phyloP scores from a whole-genome alignment of 129 eudicot species.

The Glebionis coronaria region DNA sequence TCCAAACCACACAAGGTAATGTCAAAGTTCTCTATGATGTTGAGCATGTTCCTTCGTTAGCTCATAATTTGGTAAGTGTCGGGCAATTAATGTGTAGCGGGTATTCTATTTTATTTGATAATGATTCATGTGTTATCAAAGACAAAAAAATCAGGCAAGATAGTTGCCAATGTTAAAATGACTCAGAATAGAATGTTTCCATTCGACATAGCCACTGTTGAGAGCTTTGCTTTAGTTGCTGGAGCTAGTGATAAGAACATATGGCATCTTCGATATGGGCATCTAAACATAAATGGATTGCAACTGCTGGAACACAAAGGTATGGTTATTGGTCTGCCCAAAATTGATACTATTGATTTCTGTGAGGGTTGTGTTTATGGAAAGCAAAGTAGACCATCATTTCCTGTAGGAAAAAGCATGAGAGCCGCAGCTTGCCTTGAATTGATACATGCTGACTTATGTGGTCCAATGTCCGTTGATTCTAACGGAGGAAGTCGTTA shows the following conservation, averaged over 20 bases:
- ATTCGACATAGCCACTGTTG: neutral
- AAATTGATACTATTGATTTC: slow-evolving; percentile 5
- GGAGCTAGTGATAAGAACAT: neutral
- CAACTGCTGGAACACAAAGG: neutral
- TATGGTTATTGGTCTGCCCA: slow-evolving; percentile 13
- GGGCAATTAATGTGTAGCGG: slow-evolving; percentile 6
- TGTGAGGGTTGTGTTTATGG: slow-evolving; percentile 37
- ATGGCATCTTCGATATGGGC: slow-evolving; percentile 17
- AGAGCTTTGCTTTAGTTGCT: neutral
- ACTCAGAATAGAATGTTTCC: slow-evolving; percentile 11
- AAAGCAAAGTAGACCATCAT: slow-evolving; percentile 17
- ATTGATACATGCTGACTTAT: neutral
- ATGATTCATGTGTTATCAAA: neutral
- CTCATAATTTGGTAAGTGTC: slow-evolving; percentile 16
- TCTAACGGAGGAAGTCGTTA: neutral
- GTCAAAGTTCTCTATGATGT: neutral
- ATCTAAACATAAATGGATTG: slow-evolving; percentile 1
- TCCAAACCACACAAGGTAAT: neutral
- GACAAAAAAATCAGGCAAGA: neutral
- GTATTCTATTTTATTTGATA: slow-evolving; percentile 10
- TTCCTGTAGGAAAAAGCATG: neutral
- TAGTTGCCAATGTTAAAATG: neutral
- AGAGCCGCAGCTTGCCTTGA: neutral
- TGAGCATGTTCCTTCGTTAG: neutral
- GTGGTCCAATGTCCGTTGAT: neutral